Evolutionary conservation across 116 monocot species (phyloP).

Genomic region (Thalassia testudinum): DNA sequence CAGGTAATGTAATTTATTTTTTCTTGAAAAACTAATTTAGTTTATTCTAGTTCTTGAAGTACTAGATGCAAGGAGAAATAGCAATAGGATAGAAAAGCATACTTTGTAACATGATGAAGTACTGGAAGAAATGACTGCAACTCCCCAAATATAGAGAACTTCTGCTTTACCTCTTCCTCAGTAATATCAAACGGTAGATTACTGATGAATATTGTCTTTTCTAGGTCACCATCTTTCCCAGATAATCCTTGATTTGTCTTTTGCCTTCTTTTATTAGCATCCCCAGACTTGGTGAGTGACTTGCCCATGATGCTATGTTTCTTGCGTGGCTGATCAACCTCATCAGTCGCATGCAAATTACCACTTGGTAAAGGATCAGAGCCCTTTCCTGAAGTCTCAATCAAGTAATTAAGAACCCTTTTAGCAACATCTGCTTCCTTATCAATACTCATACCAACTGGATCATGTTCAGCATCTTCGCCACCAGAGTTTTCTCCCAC

Average conservation of each 20-base stretch:
- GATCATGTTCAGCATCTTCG: constrained; percentile 9
- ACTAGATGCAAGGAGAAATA: not conserved
- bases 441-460: constrained; percentile 23
- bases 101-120: constrained; percentile 90
- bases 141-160: constrained; percentile 77
- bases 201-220: constrained; percentile 34
- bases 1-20: not conserved
- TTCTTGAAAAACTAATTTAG: no score
- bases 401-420: constrained; percentile 61
- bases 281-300: constrained; percentile 3
- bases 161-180: constrained; percentile 63
- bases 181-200: constrained; percentile 87
- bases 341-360: constrained; percentile 15
- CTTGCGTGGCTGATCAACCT: constrained; percentile 1
- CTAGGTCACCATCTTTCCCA: constrained; percentile 3
- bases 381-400: constrained; percentile 25
- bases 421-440: constrained; percentile 60
- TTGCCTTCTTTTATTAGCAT: constrained; percentile 7
- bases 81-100: constrained; percentile 10
- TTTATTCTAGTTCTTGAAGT: no score
- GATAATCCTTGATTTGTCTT: not conserved
- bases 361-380: constrained; percentile 13
- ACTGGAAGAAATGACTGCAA: constrained; percentile 60
- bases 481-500: constrained; percentile 10
- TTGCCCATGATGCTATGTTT: not conserved